Percentiles rank a stretch among this genome's conserved stretches.
Evolutionary conservation across 257 asterid species (phyloP).

Genomic region (Solanum medicagineum): DNA sequence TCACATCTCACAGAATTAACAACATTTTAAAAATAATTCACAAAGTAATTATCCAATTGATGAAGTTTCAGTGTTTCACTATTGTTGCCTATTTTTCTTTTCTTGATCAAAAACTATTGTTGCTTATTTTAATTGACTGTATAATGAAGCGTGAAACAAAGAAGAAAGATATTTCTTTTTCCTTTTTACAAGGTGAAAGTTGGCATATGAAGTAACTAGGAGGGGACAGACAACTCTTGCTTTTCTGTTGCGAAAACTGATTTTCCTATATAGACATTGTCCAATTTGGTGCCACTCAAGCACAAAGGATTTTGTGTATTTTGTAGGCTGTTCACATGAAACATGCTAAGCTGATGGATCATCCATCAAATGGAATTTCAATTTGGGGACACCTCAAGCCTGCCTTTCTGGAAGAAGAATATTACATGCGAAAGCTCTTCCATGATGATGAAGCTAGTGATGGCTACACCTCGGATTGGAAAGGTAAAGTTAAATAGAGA

Average conservation of each 20-base stretch:
- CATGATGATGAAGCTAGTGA: conserved; percentile 27
- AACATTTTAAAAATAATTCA: neutral
- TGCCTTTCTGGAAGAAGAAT: conserved; percentile 49
- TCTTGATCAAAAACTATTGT: neutral
- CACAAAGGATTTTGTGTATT: neutral
- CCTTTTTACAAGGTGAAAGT: neutral
- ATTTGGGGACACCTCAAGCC: conserved; percentile 61
- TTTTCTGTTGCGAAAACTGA: neutral
- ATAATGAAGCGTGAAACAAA: neutral
- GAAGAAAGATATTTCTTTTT: neutral
- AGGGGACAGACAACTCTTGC: neutral
- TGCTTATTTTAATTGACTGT: neutral
- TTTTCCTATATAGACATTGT: neutral
- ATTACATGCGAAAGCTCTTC: conserved; percentile 49
- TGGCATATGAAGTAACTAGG: neutral
- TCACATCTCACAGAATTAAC: neutral
- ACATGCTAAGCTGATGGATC: conserved; percentile 45
- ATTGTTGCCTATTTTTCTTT: neutral
- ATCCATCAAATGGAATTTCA: conserved; percentile 65
- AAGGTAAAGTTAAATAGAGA: conserved; percentile 16
- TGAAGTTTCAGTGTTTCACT: neutral
- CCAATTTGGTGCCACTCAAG: neutral
- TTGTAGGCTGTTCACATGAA: conserved; percentile 44
- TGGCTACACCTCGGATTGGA: conserved; percentile 27
- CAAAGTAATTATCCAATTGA: neutral